Evolutionary conservation across 345 rosid genomes (phyloP).

Genomic region (Gossypium ekmanianum): DNA sequence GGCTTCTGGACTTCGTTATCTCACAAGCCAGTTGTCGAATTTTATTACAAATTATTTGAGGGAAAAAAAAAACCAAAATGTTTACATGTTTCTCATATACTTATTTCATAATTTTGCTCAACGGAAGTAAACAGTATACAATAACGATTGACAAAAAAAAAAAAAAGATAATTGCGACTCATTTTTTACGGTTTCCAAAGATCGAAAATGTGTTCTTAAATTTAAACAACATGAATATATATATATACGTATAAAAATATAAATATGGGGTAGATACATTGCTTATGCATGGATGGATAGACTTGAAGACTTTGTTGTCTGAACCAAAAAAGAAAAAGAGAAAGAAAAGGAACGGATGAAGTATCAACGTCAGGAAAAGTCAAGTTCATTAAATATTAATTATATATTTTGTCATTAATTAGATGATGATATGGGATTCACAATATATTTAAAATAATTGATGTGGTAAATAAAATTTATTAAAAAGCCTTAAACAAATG

Average conservation of each 20-base stretch:
- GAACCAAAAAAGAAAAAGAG: too few species aligned
- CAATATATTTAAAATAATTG: too few species aligned
- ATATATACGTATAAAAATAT: background rate
- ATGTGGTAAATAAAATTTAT: too few species aligned
- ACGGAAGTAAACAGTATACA: background rate
- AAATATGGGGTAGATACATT: too few species aligned
- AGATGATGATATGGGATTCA: too few species aligned
- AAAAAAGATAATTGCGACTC: background rate
- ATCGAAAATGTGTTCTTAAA: background rate
- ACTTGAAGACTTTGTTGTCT: background rate
- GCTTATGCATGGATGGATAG: background rate
- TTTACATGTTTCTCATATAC: background rate
- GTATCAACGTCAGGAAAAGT: too few species aligned
- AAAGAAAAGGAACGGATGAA: too few species aligned
- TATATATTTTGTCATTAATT: too few species aligned
- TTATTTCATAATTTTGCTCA: background rate
- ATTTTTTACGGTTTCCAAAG: background rate
- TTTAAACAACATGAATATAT: background rate
- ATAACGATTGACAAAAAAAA: background rate
- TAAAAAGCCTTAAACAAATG: background rate
- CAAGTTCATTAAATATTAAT: too few species aligned
- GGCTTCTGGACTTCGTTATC: background rate
- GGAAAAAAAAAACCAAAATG: background rate
- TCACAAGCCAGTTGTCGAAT: background rate
- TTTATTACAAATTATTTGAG: background rate